phyloP scores from a whole-genome alignment of 768 basidiomycete genomes.

The Auricularia cornea region DNA sequence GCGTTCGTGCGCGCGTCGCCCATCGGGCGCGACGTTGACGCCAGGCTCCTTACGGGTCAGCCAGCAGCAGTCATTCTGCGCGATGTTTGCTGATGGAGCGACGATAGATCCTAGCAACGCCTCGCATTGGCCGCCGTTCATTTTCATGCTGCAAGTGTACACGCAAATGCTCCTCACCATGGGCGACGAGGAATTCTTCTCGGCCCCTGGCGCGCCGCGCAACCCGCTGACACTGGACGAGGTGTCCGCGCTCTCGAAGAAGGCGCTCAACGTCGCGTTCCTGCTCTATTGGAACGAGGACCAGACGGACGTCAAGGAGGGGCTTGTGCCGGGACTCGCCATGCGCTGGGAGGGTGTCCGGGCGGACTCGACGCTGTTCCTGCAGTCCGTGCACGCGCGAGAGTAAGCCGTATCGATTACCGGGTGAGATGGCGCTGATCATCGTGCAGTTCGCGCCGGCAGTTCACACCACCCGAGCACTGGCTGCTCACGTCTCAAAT shows the following conservation, averaged over 20 bases:
- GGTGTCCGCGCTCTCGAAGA: constrained; percentile 61
- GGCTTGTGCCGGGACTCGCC: constrained; percentile 32
- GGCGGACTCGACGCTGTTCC: constrained; percentile 65
- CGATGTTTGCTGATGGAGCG: too few relatives aligned
- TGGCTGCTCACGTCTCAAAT: constrained; percentile 64
- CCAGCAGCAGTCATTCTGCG: not conserved
- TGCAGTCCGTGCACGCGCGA: constrained; percentile 77
- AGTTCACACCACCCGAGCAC: constrained; percentile 75
- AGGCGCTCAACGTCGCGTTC: constrained; percentile 79
- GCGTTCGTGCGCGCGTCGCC: constrained; percentile 48
- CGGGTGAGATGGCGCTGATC: not conserved
- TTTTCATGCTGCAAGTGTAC: constrained; percentile 77
- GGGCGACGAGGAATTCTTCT: constrained; percentile 96
- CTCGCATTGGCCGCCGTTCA: constrained; percentile 53
- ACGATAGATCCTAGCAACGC: constrained; percentile 36
- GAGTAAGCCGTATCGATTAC: constrained; percentile 75
- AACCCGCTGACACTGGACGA: constrained; percentile 84
- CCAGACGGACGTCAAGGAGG: constrained; percentile 30
- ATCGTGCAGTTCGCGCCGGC: constrained; percentile 61
- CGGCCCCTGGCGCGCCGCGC: constrained; percentile 31
- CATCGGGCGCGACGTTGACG: constrained; percentile 50
- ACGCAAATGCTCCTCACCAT: constrained; percentile 79
- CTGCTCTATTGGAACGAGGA: constrained; percentile 63
- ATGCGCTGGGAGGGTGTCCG: constrained; percentile 62
- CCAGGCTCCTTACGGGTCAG: constrained; percentile 6